Percentiles rank a stretch among this genome's conserved stretches.
Conservation (phyloP, 1,139 yeast species). For the Pneumocystis canis region DNA sequence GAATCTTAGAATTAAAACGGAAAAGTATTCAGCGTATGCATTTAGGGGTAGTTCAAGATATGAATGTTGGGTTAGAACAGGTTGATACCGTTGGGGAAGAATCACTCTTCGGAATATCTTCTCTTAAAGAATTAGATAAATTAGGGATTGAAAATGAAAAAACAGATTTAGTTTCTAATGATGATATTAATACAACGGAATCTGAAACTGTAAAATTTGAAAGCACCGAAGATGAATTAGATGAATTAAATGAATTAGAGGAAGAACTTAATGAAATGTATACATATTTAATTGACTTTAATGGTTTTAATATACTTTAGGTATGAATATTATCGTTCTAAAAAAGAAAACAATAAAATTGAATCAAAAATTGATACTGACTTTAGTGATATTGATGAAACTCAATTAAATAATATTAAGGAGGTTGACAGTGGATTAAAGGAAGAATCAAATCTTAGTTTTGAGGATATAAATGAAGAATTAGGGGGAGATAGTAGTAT, state of each 20-base stretch:
- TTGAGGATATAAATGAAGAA: slow-evolving; percentile 19
- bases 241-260: slow-evolving; percentile 38
- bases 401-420: slow-evolving; percentile 81
- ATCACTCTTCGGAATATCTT: slow-evolving; percentile 62
- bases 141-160: slow-evolving; percentile 67
- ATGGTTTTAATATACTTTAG: slow-evolving; percentile 28
- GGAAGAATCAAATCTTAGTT: slow-evolving; percentile 13
- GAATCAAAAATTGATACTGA: slow-evolving; percentile 73
- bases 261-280: slow-evolving; percentile 8
- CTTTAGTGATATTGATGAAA: slow-evolving; percentile 52
- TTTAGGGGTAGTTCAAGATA: slow-evolving; percentile 89
- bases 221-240: slow-evolving; percentile 61
- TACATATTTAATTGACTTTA: neutral
- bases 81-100: slow-evolving; percentile 60
- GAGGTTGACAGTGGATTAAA: slow-evolving; percentile 31
- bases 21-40: slow-evolving; percentile 85
- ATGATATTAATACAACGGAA: slow-evolving; percentile 16
- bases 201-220: slow-evolving; percentile 24
- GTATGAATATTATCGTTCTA: slow-evolving; percentile 62
- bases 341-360: slow-evolving; percentile 50
- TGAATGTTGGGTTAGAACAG: slow-evolving; percentile 87
- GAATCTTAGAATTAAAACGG: slow-evolving; percentile 67
- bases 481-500: slow-evolving; percentile 18
- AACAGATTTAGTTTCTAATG: slow-evolving; percentile 43
- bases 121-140: slow-evolving; percentile 77